Conservation (phyloP, 495 filamentous ascomycete species). For the Hypoxylon rickii region DNA sequence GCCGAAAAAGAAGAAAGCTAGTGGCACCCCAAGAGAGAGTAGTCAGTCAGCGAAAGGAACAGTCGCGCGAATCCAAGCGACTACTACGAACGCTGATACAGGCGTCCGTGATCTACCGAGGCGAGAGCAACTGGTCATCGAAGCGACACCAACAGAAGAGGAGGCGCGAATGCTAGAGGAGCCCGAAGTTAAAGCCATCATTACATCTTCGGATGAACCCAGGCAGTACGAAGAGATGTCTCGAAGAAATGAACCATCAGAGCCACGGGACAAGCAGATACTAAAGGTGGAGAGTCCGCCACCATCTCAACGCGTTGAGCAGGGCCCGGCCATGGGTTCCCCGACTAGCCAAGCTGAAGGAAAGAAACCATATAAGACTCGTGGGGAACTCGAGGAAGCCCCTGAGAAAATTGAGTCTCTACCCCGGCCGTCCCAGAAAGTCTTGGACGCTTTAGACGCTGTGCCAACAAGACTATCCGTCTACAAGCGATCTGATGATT, state of each 20-base stretch:
- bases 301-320: neutral
- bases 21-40: constrained; percentile 35
- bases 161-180: constrained; percentile 16
- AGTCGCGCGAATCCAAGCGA: constrained; percentile 38
- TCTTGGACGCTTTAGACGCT: constrained; percentile 38
- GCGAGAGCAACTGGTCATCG: constrained; percentile 15
- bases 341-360: constrained; percentile 20
- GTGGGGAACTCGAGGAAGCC: constrained; percentile 55
- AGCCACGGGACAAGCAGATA: constrained; percentile 5
- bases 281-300: constrained; percentile 3
- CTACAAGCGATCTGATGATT: constrained; percentile 7
- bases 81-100: constrained; percentile 43
- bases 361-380: constrained; percentile 67
- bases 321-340: constrained; percentile 5
- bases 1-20: constrained; percentile 59
- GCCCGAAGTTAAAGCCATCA: constrained; percentile 17
- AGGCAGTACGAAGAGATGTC: neutral
- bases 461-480: constrained; percentile 40
- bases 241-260: neutral
- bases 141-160: constrained; percentile 8
- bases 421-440: constrained; percentile 19
- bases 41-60: constrained; percentile 45
- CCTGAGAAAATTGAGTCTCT: constrained; percentile 39
- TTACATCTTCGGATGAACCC: constrained; percentile 23
- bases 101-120: constrained; percentile 25